Evolutionary conservation across 1,284 basidiomycete species (phyloP).

Genomic region (Volvariella volvacea): DNA sequence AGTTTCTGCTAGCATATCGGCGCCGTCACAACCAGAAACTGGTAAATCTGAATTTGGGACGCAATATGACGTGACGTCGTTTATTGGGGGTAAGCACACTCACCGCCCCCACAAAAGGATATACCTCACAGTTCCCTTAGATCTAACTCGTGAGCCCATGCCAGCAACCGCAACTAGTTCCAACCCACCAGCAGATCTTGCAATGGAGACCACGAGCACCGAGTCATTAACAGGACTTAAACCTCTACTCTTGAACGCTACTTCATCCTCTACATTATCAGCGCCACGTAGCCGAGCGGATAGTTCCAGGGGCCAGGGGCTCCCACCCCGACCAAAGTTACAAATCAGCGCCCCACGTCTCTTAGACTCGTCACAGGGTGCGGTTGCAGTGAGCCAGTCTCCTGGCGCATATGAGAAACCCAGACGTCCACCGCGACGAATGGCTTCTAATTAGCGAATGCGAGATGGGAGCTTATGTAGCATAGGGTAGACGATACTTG

Average conservation of each 20-base stretch:
- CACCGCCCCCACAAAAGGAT: too few species aligned
- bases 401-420: constrained; percentile 36
- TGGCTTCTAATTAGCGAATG: too few species aligned
- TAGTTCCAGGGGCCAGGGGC: too few species aligned
- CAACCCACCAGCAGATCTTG: constrained; percentile 6
- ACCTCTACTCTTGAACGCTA: too few species aligned
- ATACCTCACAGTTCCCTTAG: too few species aligned
- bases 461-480: too few species aligned
- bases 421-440: constrained; percentile 31
- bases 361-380: constrained; percentile 15
- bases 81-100: constrained; percentile 52
- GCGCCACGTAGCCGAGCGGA: too few species aligned
- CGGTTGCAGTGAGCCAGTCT: too few species aligned
- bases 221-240: too few species aligned
- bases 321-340: background rate
- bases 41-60: constrained; percentile 25
- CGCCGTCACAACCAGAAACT: too few species aligned
- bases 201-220: too few species aligned
- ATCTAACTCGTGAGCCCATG: constrained; percentile 13
- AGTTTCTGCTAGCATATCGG: background rate
- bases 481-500: constrained; percentile 5
- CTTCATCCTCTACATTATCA: too few species aligned
- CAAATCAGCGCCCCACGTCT: constrained; percentile 27
- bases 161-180: constrained; percentile 13
- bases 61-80: constrained; percentile 69